A percentile compares a stretch with the other conserved stretches of the same genome.
phyloP scores from a whole-genome alignment of 1,284 basidiomycete genomes.

The Pseudozyma hubeiensis region DNA sequence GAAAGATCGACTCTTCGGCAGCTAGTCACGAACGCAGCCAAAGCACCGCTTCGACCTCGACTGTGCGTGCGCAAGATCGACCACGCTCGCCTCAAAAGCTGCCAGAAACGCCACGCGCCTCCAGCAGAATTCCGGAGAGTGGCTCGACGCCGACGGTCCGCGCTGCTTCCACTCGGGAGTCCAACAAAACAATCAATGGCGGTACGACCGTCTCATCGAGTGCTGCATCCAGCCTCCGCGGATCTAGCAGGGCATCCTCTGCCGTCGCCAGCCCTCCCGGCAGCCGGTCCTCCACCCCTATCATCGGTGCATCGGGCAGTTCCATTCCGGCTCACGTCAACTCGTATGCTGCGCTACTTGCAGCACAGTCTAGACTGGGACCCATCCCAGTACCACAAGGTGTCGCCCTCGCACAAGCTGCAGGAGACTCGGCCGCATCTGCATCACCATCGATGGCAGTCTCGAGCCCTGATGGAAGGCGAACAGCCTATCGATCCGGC shows the following conservation, averaged over 20 bases:
- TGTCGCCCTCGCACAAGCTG: constrained; percentile 41
- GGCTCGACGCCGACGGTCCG: not conserved
- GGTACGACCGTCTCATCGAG: constrained; percentile 13
- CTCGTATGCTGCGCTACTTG: constrained; percentile 48
- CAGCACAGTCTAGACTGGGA: constrained; percentile 41
- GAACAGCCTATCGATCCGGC: constrained; percentile 48
- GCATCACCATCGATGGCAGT: not conserved
- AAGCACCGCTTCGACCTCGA: constrained; percentile 22
- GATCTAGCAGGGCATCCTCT: constrained; percentile 33
- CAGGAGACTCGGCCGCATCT: constrained; percentile 9
- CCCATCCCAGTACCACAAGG: constrained; percentile 53
- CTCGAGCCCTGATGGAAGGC: constrained; percentile 18
- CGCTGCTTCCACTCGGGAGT: not conserved
- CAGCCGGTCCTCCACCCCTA: constrained; percentile 43
- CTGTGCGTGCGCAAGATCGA: constrained; percentile 12
- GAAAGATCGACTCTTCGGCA: not conserved
- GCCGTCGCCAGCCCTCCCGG: constrained; percentile 25
- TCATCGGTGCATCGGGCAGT: constrained; percentile 27
- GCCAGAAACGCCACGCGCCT: constrained; percentile 16
- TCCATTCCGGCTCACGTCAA: constrained; percentile 48
- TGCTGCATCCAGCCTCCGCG: constrained; percentile 28
- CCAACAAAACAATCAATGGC: constrained; percentile 6
- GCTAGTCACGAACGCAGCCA: constrained; percentile 15
- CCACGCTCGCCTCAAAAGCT: constrained; percentile 26
- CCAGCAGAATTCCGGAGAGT: constrained; percentile 10